Base-by-base conservation (phyloP, 2,329 filamentous ascomycete species). In the Trichothecium sympodiale region DNA sequence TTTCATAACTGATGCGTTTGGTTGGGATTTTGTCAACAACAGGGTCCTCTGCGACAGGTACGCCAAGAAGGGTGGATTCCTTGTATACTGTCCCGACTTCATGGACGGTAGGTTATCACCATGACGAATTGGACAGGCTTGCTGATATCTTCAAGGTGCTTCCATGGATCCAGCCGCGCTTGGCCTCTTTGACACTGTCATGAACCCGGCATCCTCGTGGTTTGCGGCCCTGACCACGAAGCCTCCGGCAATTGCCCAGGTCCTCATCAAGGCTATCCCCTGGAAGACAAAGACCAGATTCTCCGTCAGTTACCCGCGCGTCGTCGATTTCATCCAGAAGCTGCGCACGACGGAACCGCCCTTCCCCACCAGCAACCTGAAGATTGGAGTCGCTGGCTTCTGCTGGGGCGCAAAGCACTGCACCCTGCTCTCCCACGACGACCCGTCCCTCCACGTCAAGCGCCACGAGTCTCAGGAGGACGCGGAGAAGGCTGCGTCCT, bases 381-480 rank as follows among this genome's bases (percentile, higher is more conserved):
- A 53, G 23, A 54, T 77, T 35, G 71, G 64, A 18, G 65, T 61
- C 1, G 69, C 69, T 0, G 75, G 74, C 1, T 77, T 74, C 57
- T 77, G 72, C 57, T 78, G 72, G 71, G 74, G 74, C 23, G 74
- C 69, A n/a, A 67, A 68, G 43, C 64, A 74, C 43, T 54, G 61
- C 3, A 49, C 71, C 15, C 46, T 61, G 12, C 60, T 77, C 6
- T 33, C 41, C 17, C 41, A 43, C 23, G 41, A 41, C 26, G 17
- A 40, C n/a, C 23, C 36, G 14, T 55, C 60, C 8, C 52, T 59
- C 23, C 34, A 17, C 18, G 43, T 38, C 26, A 29, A 17, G 18
- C 15, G 39, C 7, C 31, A 39, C 17, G 29, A 14, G 6, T 27
- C 33, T 8, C 30, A 33, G 39, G 16, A 13, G 9, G 17, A n/a